A percentile compares a stretch with the other conserved stretches of the same genome.
These are phyloP conservation scores for Salvia miltiorrhiza DNA, from an alignment of 257 asterid genomes.

Conservation along the genomic window DNA sequence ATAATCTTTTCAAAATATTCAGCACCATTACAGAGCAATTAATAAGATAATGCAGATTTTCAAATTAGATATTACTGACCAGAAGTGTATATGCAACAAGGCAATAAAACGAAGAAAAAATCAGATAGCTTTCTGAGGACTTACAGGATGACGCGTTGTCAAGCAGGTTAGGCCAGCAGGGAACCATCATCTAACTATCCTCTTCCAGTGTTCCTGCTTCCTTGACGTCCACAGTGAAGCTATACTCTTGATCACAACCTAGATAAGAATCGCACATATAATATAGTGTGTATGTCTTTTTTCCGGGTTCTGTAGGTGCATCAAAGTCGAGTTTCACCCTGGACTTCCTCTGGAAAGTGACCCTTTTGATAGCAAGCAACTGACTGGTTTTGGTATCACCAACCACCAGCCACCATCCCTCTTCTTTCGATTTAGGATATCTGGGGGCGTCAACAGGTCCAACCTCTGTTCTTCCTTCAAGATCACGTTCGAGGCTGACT, in stretches of 20 bases:
- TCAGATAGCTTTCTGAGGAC: background rate
- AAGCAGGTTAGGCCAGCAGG: background rate
- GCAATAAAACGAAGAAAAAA: too few species aligned
- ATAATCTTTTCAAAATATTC: background rate
- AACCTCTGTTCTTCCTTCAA: constrained; percentile 47
- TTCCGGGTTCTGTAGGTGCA: constrained; percentile 51
- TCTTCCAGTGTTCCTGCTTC: constrained; percentile 32
- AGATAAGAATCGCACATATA: constrained; percentile 65
- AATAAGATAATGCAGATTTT: background rate
- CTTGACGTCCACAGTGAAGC: constrained; percentile 44
- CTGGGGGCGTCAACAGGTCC: constrained; percentile 63
- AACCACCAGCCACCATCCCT: constrained; percentile 67
- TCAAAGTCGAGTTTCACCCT: constrained; percentile 53
- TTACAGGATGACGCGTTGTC: constrained; percentile 11
- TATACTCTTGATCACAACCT: constrained; percentile 60
- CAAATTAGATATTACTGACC: background rate
- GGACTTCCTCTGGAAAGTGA: constrained; percentile 50
- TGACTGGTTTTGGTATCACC: constrained; percentile 57
- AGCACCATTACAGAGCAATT: background rate
- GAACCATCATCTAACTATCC: constrained; percentile 15
- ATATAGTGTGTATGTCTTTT: constrained; percentile 43
- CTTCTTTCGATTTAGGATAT: constrained; percentile 52
- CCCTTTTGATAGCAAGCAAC: constrained; percentile 56
- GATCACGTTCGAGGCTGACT: constrained; percentile 49
- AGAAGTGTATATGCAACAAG: too few species aligned